Percentiles rank a stretch among this genome's conserved stretches.
Evolutionary conservation across 371 early-diverging fungal genomes (phyloP).

Genomic region (Dinochytrium kinnereticum): DNA sequence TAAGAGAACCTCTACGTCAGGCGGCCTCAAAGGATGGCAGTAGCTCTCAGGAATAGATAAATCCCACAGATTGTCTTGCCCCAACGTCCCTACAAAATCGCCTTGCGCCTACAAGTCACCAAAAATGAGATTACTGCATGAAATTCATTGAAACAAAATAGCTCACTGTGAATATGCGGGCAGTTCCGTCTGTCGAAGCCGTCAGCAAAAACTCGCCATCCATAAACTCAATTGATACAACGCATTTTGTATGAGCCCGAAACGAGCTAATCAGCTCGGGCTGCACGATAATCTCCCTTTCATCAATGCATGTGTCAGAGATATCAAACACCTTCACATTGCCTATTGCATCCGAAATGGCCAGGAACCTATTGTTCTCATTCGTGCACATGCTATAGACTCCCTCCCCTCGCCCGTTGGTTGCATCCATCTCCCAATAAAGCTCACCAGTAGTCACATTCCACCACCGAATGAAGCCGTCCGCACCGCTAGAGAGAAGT

Average conservation of each 20-base stretch:
- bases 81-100: slow-evolving; percentile 53
- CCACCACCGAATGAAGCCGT: slow-evolving; percentile 59
- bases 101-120: slow-evolving; percentile 33
- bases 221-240: slow-evolving; percentile 42
- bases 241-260: slow-evolving; percentile 43
- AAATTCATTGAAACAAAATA: neutral
- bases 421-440: slow-evolving; percentile 41
- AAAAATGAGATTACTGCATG: neutral
- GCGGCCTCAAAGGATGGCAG: slow-evolving; percentile 34
- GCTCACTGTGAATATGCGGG: slow-evolving; percentile 49
- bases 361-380: slow-evolving; percentile 35
- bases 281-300: slow-evolving; percentile 25
- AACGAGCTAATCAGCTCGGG: slow-evolving; percentile 30
- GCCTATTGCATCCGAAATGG: slow-evolving; percentile 49
- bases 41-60: slow-evolving; percentile 34
- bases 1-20: slow-evolving; percentile 37
- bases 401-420: slow-evolving; percentile 39
- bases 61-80: slow-evolving; percentile 51
- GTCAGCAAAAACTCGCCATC: slow-evolving; percentile 43
- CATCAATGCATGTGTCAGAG: slow-evolving; percentile 38
- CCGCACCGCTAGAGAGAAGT: slow-evolving; percentile 49
- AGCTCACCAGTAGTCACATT: slow-evolving; percentile 34
- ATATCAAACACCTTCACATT: slow-evolving; percentile 47
- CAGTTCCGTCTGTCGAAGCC: slow-evolving; percentile 49
- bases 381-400: slow-evolving; percentile 48